Evolutionary conservation across 768 basidiomycete genomes (phyloP).

Genomic region (Lenzites betulinus): DNA sequence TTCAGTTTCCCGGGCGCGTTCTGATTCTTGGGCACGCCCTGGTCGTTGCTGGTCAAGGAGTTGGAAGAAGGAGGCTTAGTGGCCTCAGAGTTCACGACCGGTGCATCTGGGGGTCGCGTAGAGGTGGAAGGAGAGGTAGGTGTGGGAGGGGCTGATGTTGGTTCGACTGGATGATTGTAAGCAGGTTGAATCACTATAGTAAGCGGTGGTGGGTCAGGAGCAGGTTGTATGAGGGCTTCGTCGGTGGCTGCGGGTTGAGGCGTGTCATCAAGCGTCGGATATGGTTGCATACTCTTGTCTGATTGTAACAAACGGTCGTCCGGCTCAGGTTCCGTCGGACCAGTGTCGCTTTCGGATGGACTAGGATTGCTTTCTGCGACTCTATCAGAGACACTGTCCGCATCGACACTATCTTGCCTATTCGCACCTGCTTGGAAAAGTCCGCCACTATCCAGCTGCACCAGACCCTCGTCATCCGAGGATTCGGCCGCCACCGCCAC

Average conservation of each 20-base stretch:
- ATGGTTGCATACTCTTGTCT: not conserved
- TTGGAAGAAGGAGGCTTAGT: not conserved
- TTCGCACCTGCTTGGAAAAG: conserved; percentile 4
- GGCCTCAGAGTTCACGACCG: not conserved
- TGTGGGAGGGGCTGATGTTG: not conserved
- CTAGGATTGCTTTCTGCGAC: conserved; percentile 4
- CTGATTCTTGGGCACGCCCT: not conserved
- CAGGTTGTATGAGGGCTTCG: no score
- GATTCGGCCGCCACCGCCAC: conserved; percentile 6
- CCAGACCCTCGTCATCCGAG: not conserved
- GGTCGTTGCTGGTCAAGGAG: not conserved
- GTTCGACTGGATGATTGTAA: not conserved
- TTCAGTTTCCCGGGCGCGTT: not conserved
- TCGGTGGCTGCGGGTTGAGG: not conserved
- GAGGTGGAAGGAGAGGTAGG: not conserved
- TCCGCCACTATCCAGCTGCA: not conserved
- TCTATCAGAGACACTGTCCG: conserved; percentile 12
- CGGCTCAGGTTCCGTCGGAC: conserved; percentile 2
- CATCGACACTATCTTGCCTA: not conserved
- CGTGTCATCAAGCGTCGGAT: not conserved
- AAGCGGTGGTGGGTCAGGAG: not conserved
- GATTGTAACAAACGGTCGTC: not conserved
- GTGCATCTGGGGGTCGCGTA: not conserved
- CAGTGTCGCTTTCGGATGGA: conserved; percentile 11
- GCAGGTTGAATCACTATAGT: not conserved